Evolutionary conservation across 805 yeast species (phyloP).

Genomic region (Candida xiaguanensis): DNA sequence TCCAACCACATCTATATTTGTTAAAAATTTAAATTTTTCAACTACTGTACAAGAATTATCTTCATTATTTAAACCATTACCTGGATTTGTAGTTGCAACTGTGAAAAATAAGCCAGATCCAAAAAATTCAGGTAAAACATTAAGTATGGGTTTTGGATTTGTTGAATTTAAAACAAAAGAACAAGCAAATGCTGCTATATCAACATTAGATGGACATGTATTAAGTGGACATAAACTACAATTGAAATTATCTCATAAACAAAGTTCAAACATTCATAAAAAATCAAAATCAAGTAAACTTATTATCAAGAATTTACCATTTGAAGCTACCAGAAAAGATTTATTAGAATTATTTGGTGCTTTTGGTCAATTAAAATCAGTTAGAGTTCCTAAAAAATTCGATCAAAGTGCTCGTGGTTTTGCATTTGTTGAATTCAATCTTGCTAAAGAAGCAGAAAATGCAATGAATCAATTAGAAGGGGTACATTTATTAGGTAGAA

Average conservation of each 20-base stretch:
- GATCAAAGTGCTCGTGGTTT: slow-evolving; percentile 95
- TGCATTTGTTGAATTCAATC: slow-evolving; percentile 90
- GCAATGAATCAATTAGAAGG: slow-evolving; percentile 95
- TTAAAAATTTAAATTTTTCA: slow-evolving; percentile 85
- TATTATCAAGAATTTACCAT: slow-evolving; percentile 94
- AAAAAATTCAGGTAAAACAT: slow-evolving; percentile 57
- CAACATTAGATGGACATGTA: slow-evolving; percentile 67
- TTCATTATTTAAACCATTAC: slow-evolving; percentile 60
- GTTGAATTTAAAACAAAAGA: slow-evolving; percentile 80
- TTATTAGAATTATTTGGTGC: slow-evolving; percentile 90
- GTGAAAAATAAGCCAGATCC: slow-evolving; percentile 89
- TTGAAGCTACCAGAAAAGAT: slow-evolving; percentile 91
- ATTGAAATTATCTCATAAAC: slow-evolving; percentile 83
- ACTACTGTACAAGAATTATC: slow-evolving; percentile 61
- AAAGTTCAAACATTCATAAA: slow-evolving; percentile 27
- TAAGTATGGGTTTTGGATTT: slow-evolving; percentile 97
- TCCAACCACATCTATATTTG: slow-evolving; percentile 82
- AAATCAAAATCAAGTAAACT: slow-evolving; percentile 58
- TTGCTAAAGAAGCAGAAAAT: slow-evolving; percentile 83
- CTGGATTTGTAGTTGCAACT: slow-evolving; percentile 78
- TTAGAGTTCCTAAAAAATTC: slow-evolving; percentile 93
- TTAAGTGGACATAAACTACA: slow-evolving; percentile 89
- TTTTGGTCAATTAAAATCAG: slow-evolving; percentile 91
- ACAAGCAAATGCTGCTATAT: slow-evolving; percentile 74
- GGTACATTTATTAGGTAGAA: slow-evolving; percentile 93